Evolutionary conservation across 345 rosid genomes (phyloP), one percentile per base, ranked within the genome.

Genomic region (Limnanthes douglasii): DNA sequence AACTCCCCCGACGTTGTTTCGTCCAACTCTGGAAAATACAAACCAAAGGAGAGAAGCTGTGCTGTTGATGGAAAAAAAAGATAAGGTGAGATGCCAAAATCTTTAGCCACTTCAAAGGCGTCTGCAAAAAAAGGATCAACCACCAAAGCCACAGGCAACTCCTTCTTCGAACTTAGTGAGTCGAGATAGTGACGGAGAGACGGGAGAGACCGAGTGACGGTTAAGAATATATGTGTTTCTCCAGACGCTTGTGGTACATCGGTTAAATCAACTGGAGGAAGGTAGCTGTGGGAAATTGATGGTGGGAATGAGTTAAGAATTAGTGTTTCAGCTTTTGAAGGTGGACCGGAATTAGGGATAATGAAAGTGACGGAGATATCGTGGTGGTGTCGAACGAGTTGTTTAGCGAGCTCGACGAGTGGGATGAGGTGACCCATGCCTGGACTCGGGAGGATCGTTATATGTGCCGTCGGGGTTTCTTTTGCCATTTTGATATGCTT

Each of bases 361-460:
- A 78, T 2, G 46, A 83, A 67, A n/a, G 77, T 67, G 5, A 72
- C 48, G 34, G 53, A 31, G 57, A 72, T 19, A 28, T 45, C 2
- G 55, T 75, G 78, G 32, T 13, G 31, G 21, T 34, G 47, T 13
- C 42, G 53, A 44, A 64, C 72, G 35, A 83, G 62, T 19, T 59
- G 41, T 47, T 75, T 70, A 17, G 92, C 78, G 19, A 83, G 50
- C 62, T 75, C 84, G 9, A 43, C 31, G 44, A 75, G 71, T 4
- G 95, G 93, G 53, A 72, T 75, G 22, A 78, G 75, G 38, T 83
- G 95, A 25, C 95, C 95, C 84, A 83, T 78, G 28, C 95, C 95
- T 0, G 84, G 95, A 23, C 70, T 53, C n/a, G 83, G 80, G 2
- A 68, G 30, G 17, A 79, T 36, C 14, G 66, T 88, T 13, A 73